Conservation (phyloP, 208 protist genomes). For the Trypanosoma cruzi region DNA sequence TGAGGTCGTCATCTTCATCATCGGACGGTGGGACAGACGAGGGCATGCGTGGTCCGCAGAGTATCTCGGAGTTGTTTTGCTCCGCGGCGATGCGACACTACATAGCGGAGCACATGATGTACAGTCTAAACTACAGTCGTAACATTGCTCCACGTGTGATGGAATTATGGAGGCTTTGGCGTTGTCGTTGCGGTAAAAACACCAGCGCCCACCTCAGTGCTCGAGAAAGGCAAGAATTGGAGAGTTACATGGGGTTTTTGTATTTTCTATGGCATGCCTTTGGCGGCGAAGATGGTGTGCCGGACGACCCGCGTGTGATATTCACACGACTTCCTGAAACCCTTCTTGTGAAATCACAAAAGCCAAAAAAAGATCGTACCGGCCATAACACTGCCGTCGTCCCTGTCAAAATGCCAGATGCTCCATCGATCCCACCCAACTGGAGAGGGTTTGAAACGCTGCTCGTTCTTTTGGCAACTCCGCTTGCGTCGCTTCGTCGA, state of each 20-base stretch:
- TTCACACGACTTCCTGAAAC: slow-evolving; percentile 34
- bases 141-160: slow-evolving; percentile 57
- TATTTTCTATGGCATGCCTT: slow-evolving; percentile 61
- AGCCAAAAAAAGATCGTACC: too few relatives aligned
- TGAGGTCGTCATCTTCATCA: not conserved
- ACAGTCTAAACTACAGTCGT: slow-evolving; percentile 65
- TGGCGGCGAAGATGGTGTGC: slow-evolving; percentile 37
- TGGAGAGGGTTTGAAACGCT: slow-evolving; percentile 82
- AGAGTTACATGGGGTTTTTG: slow-evolving; percentile 40
- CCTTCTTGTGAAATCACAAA: not conserved
- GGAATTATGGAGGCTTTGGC: slow-evolving; percentile 54
- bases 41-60: not conserved
- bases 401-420: too few relatives aligned
- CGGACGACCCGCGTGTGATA: slow-evolving; percentile 45
- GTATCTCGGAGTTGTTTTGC: slow-evolving; percentile 27
- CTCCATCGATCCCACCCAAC: slow-evolving; percentile 45
- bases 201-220: not conserved
- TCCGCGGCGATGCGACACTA: slow-evolving; percentile 48
- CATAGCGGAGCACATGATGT: slow-evolving; percentile 83
- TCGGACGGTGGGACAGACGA: not conserved
- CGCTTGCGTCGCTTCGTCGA: slow-evolving; percentile 64
- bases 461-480: slow-evolving; percentile 65
- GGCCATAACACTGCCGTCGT: too few relatives aligned
- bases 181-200: slow-evolving; percentile 5
- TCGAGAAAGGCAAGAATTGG: slow-evolving; percentile 23